phyloP scores from a whole-genome alignment of 148 eudicot genomes.

The Pharnaceum exiguum region DNA sequence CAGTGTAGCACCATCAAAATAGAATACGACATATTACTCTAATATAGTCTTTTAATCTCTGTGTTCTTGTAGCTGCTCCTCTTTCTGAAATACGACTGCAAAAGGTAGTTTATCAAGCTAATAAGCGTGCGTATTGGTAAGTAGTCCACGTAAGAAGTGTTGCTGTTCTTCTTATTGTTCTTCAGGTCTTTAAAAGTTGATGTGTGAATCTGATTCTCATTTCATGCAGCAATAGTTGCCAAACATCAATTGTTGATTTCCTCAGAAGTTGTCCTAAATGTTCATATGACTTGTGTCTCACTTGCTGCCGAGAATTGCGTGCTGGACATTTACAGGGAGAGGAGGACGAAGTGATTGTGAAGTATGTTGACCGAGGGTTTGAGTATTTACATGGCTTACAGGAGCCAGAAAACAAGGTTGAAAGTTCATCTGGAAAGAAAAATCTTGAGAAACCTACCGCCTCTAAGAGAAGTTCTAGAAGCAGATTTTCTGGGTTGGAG shows the following conservation, averaged over 20 bases:
- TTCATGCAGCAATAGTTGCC: constrained; percentile 48
- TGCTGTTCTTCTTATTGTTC: background rate
- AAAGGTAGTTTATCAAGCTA: background rate
- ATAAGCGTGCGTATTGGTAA: constrained; percentile 26
- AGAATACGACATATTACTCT: background rate
- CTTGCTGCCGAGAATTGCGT: constrained; percentile 56
- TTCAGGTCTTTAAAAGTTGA: background rate
- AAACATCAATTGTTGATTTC: constrained; percentile 45
- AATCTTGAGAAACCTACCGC: background rate
- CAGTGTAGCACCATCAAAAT: background rate
- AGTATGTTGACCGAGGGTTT: constrained; percentile 32
- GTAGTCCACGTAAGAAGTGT: constrained; percentile 6
- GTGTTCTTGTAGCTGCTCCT: constrained; percentile 17
- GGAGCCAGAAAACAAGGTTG: background rate
- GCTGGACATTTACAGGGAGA: constrained; percentile 32
- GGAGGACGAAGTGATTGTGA: constrained; percentile 26
- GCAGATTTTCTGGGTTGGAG: too few species aligned
- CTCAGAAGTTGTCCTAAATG: constrained; percentile 49
- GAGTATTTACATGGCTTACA: constrained; percentile 37
- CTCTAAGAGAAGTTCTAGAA: too few species aligned
- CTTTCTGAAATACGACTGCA: constrained; percentile 9
- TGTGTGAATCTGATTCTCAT: background rate
- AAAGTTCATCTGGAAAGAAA: background rate
- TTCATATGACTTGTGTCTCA: constrained; percentile 46
- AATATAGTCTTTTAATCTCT: background rate